These are phyloP conservation scores for Rhodomyrtus tomentosa DNA, from an alignment of 345 rosid species.

Conservation along the genomic window DNA sequence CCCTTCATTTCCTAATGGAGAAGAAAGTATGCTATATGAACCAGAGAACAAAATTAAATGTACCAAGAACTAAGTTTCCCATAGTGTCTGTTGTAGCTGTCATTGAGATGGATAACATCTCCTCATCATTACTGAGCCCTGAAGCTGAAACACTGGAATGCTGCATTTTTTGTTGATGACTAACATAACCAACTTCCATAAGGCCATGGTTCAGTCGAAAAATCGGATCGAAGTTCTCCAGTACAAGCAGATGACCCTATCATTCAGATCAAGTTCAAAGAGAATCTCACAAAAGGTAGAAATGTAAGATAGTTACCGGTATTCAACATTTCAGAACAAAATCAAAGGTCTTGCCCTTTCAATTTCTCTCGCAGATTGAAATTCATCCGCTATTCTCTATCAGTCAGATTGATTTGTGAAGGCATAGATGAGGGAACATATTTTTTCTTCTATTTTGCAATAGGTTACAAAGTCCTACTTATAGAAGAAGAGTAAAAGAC, in stretches of 20 bases:
- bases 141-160: conserved; percentile 10
- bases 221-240: conserved; percentile 53
- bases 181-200: conserved; percentile 72
- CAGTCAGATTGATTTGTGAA: no score
- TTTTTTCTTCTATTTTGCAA: no score
- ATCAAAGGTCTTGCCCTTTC: neutral
- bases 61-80: conserved; percentile 86
- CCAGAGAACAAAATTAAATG: neutral
- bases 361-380: no score
- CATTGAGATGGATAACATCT: conserved; percentile 63
- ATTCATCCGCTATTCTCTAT: no score
- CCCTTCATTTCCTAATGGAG: neutral
- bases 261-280: conserved; percentile 1
- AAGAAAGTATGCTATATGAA: neutral
- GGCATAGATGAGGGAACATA: no score
- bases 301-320: no score
- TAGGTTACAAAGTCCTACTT: no score
- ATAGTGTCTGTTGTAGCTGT: conserved; percentile 62
- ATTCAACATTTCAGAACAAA: neutral
- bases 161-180: conserved; percentile 22
- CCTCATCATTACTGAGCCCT: conserved; percentile 25
- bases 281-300: neutral
- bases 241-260: conserved; percentile 85
- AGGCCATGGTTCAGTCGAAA: conserved; percentile 67
- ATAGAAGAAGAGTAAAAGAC: no score